These are phyloP conservation scores for Vigna unguiculata DNA, from an alignment of 306 rosid species.

Conservation along the genomic window DNA sequence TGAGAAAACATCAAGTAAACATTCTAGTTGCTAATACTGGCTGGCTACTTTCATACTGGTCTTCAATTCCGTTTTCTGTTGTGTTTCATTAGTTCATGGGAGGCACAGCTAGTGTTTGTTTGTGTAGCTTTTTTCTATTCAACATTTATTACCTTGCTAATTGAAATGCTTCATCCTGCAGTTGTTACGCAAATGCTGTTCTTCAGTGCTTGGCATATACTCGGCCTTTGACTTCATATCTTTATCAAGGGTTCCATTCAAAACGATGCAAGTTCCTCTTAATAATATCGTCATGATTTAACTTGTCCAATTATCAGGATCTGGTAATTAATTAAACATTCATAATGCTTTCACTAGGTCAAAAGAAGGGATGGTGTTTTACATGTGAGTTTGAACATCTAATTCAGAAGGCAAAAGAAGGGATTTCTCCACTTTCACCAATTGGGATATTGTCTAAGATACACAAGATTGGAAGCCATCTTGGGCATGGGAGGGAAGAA, in stretches of 20 bases:
- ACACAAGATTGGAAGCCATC: slow-evolving; percentile 81
- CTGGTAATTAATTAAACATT: slow-evolving; percentile 43
- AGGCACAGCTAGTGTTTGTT: slow-evolving; percentile 32
- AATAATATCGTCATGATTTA: slow-evolving; percentile 27
- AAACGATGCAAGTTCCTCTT: slow-evolving; percentile 64
- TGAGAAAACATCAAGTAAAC: slow-evolving; percentile 13
- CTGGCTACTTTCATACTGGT: slow-evolving; percentile 27
- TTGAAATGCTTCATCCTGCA: slow-evolving; percentile 48
- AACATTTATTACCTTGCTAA: slow-evolving; percentile 42
- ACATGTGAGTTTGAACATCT: slow-evolving; percentile 79
- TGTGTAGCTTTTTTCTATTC: slow-evolving; percentile 3
- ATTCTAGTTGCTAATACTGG: slow-evolving; percentile 6
- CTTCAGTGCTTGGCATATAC: slow-evolving; percentile 86
- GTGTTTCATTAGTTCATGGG: slow-evolving; percentile 32
- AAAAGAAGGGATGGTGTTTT: slow-evolving; percentile 86
- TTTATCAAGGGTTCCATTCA: slow-evolving; percentile 76
- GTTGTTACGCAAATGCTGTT: slow-evolving; percentile 89
- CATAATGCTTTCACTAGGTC: slow-evolving; percentile 55
- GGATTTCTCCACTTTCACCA: slow-evolving; percentile 75
- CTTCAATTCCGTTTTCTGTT: slow-evolving; percentile 22
- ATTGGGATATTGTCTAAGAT: slow-evolving; percentile 78
- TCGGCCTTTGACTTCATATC: slow-evolving; percentile 69
- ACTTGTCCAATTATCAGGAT: slow-evolving; percentile 33
- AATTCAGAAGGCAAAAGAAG: slow-evolving; percentile 75
- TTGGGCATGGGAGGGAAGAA: slow-evolving; percentile 84